Evolutionary conservation across 139 green algal species (phyloP).

Genomic region (Ulvella scutata): DNA sequence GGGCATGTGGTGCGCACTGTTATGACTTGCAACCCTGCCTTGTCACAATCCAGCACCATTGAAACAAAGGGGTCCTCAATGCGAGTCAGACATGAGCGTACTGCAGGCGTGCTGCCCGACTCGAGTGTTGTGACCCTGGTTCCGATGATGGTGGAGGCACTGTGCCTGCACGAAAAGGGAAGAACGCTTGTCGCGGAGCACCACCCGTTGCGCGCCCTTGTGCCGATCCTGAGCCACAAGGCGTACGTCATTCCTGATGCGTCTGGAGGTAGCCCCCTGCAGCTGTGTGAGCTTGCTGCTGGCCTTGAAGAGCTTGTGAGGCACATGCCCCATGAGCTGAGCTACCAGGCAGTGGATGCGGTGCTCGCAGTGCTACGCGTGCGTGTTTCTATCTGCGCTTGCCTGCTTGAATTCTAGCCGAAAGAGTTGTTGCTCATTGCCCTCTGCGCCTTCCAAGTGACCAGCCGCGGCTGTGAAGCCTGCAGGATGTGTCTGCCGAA

Average conservation of each 20-base stretch:
- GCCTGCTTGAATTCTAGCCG: no score
- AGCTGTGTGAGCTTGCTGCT: neutral
- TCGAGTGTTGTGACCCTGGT: neutral
- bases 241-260: neutral
- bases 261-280: neutral
- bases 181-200: neutral
- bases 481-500: no score
- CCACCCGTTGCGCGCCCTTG: neutral
- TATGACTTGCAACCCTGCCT: no score
- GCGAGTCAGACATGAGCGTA: no score
- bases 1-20: no score
- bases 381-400: no score
- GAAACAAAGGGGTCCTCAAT: no score
- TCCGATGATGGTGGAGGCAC: neutral
- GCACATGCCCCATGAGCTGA: neutral
- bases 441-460: no score
- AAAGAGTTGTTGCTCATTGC: no score
- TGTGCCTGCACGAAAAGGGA: neutral
- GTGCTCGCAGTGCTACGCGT: neutral
- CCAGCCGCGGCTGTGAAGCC: no score
- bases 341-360: neutral
- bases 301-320: neutral
- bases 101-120: neutral
- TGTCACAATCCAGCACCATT: no score
- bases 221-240: neutral